Percentiles rank a stretch among this genome's conserved stretches.
Evolutionary conservation across 2,329 filamentous ascomycete genomes (phyloP).

Genomic region (Diaporthe velutina): DNA sequence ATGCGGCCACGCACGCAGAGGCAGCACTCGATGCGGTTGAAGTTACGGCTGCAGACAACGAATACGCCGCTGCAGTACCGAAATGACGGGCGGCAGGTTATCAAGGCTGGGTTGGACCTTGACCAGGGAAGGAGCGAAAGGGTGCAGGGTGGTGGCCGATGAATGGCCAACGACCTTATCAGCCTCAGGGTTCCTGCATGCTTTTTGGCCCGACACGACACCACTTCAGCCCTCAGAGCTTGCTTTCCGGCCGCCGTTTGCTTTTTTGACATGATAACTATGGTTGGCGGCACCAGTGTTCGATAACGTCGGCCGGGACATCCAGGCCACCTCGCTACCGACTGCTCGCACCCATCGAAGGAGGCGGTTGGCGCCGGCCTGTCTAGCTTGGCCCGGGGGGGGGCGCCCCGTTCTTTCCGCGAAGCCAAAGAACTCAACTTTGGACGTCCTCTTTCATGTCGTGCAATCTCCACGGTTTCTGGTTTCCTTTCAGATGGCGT

Average conservation of each 20-base stretch:
- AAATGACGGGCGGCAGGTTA: slow-evolving; percentile 10
- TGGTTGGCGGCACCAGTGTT: background rate
- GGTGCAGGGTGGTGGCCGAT: background rate
- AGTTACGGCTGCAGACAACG: background rate
- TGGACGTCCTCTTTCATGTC: background rate
- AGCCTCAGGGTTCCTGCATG: slow-evolving; percentile 13
- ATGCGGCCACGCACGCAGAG: background rate
- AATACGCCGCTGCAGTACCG: background rate
- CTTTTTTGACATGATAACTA: background rate
- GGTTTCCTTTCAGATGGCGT: background rate
- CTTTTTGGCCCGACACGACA: too few relatives aligned
- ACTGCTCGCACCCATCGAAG: background rate
- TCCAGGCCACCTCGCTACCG: slow-evolving; percentile 15
- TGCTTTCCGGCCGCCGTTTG: background rate
- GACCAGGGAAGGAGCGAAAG: background rate
- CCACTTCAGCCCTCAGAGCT: background rate
- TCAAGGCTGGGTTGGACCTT: background rate
- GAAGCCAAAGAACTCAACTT: background rate
- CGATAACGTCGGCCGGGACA: slow-evolving; percentile 7
- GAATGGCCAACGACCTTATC: slow-evolving; percentile 7
- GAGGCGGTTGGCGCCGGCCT: background rate
- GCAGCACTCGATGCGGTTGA: background rate
- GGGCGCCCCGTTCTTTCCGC: background rate
- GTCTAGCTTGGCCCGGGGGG: background rate
- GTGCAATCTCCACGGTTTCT: slow-evolving; percentile 2